These are phyloP conservation scores for Botrytis deweyae DNA, from an alignment of 2,329 filamentous ascomycete genomes.

Conservation along the genomic window DNA sequence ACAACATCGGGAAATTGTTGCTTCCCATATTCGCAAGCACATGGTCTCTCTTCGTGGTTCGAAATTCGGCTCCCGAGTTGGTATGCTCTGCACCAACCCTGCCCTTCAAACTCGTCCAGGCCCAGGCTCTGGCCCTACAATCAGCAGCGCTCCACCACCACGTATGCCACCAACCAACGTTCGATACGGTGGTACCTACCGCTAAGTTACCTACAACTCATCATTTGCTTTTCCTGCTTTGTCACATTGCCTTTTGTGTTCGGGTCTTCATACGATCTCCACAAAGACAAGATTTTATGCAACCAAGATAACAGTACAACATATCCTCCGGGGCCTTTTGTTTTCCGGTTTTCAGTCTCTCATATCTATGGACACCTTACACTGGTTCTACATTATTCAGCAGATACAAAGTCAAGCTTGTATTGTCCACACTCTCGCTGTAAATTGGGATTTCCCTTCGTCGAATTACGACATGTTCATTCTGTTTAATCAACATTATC, in stretches of 20 bases:
- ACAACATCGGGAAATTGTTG: constrained; percentile 90
- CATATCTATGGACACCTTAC: constrained; percentile 39
- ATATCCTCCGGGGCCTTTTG: constrained; percentile 38
- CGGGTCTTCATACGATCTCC: constrained; percentile 38
- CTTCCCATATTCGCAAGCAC: constrained; percentile 93
- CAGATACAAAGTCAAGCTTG: constrained; percentile 37
- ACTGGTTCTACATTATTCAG: constrained; percentile 37
- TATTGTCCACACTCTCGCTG: constrained; percentile 31
- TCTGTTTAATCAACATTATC: constrained; percentile 40
- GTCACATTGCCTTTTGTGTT: constrained; percentile 35
- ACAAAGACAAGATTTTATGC: constrained; percentile 36
- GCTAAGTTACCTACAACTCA: constrained; percentile 43
- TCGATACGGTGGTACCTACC: constrained; percentile 59
- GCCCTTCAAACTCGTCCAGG: constrained; percentile 85
- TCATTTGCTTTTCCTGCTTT: constrained; percentile 30
- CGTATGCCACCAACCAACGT: constrained; percentile 55
- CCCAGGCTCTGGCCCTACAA: constrained; percentile 69
- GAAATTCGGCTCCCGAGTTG: constrained; percentile 96
- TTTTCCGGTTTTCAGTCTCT: constrained; percentile 38
- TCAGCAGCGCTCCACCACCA: constrained; percentile 50
- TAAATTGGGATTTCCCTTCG: constrained; percentile 28
- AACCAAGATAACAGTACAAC: constrained; percentile 37
- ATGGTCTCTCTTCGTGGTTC: constrained; percentile 98
- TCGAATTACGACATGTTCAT: constrained; percentile 38
- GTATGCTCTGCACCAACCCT: constrained; percentile 98